These are phyloP conservation scores for Saccharomyces pastorianus DNA, from an alignment of 1,139 yeast species.

Conservation along the genomic window DNA sequence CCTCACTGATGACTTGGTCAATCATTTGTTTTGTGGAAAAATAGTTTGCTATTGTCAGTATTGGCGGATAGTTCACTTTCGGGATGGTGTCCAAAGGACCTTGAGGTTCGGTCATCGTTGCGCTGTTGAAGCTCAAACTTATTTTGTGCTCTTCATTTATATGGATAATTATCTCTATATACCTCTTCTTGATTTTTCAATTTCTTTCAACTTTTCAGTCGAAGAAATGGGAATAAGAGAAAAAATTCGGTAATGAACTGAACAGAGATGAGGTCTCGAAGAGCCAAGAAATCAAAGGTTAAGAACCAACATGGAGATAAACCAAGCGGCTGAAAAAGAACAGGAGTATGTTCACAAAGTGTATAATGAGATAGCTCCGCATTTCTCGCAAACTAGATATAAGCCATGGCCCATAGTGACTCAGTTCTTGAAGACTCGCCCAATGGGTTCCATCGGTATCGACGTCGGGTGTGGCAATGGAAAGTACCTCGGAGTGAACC, in stretches of 20 bases:
- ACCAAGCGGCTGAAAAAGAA: slow-evolving; percentile 51
- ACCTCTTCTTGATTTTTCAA: not conserved
- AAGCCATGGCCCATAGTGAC: slow-evolving; percentile 98
- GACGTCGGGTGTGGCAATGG: slow-evolving; percentile 98
- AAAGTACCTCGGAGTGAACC: slow-evolving; percentile 70
- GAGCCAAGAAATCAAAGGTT: not conserved
- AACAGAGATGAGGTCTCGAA: slow-evolving; percentile 13
- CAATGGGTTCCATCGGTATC: slow-evolving; percentile 43
- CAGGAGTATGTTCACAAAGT: slow-evolving; percentile 77
- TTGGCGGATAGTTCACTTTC: slow-evolving; percentile 24
- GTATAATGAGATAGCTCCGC: slow-evolving; percentile 84
- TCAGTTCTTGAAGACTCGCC: slow-evolving; percentile 43
- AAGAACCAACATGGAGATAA: not conserved
- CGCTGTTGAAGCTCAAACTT: not conserved
- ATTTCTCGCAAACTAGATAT: slow-evolving; percentile 86
- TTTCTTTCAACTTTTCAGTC: not conserved
- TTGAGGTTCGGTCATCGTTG: slow-evolving; percentile 19
- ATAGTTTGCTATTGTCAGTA: slow-evolving; percentile 25
- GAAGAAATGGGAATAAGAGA: slow-evolving; percentile 1
- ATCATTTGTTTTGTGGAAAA: slow-evolving; percentile 28
- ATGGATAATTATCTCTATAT: not conserved
- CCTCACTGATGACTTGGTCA: slow-evolving; percentile 30
- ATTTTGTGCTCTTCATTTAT: not conserved
- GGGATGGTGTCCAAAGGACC: slow-evolving; percentile 30
- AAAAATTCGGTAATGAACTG: slow-evolving; percentile 4